phyloP scores from a whole-genome alignment of 306 rosid species.

The Carpinus fangiana region DNA sequence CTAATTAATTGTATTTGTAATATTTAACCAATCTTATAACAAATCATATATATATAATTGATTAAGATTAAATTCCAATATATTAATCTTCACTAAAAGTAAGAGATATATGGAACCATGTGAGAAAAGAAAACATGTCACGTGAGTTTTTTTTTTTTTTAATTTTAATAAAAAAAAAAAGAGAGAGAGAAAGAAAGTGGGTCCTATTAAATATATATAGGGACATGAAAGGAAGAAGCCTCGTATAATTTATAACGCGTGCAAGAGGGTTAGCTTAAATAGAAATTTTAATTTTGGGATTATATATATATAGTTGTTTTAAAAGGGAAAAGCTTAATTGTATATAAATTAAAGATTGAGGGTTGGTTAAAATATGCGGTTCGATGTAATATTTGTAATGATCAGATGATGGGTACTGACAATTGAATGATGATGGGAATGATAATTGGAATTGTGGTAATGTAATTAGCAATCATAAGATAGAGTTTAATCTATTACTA shows the following conservation, averaged over 20 bases:
- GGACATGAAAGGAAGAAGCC: neutral
- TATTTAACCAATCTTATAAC: neutral
- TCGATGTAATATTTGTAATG: neutral
- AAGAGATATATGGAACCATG: neutral
- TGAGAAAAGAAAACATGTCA: slow-evolving; percentile 4
- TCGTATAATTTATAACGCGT: neutral
- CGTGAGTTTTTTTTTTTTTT: neutral
- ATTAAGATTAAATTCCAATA: neutral
- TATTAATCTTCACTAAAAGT: neutral
- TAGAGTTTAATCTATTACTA: slow-evolving; percentile 16
- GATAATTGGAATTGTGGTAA: slow-evolving; percentile 26
- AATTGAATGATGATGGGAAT: slow-evolving; percentile 36
- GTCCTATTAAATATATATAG: neutral
- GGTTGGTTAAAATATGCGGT: neutral
- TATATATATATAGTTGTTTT: too few relatives aligned
- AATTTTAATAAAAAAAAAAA: neutral
- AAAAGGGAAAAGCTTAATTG: neutral
- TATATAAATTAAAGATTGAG: neutral
- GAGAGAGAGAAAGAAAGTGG: too few relatives aligned
- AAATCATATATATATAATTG: neutral
- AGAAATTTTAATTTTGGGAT: too few relatives aligned
- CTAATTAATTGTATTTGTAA: neutral
- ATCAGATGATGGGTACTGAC: slow-evolving; percentile 23
- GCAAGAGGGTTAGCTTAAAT: neutral
- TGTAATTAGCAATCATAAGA: slow-evolving; percentile 39